Conservation (phyloP, 202 grass and related monocot genomes). For the Carex sylvatica region DNA sequence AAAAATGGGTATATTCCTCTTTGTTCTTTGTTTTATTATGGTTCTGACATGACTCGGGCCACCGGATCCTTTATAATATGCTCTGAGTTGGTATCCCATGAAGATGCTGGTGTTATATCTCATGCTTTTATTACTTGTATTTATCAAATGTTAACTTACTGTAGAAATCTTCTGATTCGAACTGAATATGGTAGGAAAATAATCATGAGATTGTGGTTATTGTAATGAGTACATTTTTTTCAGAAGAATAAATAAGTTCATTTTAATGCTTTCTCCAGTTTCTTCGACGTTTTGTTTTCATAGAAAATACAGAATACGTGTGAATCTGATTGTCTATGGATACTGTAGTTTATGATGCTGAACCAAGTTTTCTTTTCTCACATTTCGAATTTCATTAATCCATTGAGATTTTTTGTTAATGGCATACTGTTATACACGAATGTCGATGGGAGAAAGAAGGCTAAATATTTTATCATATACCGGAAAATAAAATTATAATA, state of each 20-base stretch:
- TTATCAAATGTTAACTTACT: not conserved
- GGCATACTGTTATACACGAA: too few species aligned
- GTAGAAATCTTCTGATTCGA: constrained; percentile 6
- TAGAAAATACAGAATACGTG: too few species aligned
- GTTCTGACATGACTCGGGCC: not conserved
- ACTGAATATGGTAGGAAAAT: not conserved
- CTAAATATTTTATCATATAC: too few species aligned
- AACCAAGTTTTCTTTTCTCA: not conserved
- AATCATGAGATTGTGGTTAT: not conserved
- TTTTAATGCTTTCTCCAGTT: not conserved
- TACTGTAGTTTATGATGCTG: not conserved
- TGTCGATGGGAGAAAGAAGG: too few species aligned
- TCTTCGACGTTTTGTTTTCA: not conserved
- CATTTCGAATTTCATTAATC: too few species aligned
- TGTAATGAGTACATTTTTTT: not conserved
- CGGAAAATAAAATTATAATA: too few species aligned
- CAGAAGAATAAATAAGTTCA: too few species aligned
- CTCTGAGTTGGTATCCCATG: not conserved
- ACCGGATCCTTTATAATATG: not conserved
- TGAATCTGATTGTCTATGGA: not conserved
- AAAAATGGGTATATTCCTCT: not conserved
- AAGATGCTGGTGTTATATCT: not conserved
- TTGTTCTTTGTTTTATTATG: not conserved
- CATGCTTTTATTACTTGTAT: not conserved
- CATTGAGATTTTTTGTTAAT: too few species aligned